Evolutionary conservation across 179 eudicot genomes (phyloP).

Genomic region (Spinacia oleracea): DNA sequence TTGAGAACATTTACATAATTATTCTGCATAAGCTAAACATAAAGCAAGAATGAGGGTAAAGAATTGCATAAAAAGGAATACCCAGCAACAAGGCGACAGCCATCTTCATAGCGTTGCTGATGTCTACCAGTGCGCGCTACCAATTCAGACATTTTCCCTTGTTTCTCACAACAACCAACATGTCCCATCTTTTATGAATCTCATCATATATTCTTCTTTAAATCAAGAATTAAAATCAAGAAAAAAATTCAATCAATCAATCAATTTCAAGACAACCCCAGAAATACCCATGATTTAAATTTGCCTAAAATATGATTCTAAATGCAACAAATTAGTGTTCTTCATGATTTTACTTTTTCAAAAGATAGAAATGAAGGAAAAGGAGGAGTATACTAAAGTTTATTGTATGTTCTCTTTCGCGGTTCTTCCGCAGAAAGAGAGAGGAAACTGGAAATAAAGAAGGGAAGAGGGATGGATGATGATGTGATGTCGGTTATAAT

Average conservation of each 20-base stretch:
- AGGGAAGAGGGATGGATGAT: not conserved
- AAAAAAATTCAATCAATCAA: not conserved
- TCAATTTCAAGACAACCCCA: slow-evolving; percentile 22
- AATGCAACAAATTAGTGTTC: slow-evolving; percentile 10
- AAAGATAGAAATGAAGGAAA: not conserved
- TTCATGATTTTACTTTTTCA: not conserved
- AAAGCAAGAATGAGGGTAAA: not conserved
- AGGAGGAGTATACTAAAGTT: slow-evolving; percentile 12
- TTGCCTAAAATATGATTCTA: slow-evolving; percentile 6
- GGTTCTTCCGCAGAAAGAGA: slow-evolving; percentile 14
- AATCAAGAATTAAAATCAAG: not conserved
- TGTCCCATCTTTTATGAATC: slow-evolving; percentile 30
- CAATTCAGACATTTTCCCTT: slow-evolving; percentile 69
- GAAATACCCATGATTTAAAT: slow-evolving; percentile 17
- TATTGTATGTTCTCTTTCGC: not conserved
- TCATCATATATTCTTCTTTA: slow-evolving; percentile 17
- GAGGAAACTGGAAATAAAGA: not conserved
- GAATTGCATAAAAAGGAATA: slow-evolving; percentile 7
- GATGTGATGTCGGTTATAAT: slow-evolving; percentile 24
- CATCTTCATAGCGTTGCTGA: slow-evolving; percentile 72
- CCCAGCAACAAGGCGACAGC: slow-evolving; percentile 85
- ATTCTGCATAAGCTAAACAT: not conserved
- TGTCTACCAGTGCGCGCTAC: slow-evolving; percentile 85
- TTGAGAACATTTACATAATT: not conserved
- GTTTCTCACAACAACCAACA: slow-evolving; percentile 35